phyloP scores from a whole-genome alignment of 352 stramenopile species.

The Phytophthora megakarya region DNA sequence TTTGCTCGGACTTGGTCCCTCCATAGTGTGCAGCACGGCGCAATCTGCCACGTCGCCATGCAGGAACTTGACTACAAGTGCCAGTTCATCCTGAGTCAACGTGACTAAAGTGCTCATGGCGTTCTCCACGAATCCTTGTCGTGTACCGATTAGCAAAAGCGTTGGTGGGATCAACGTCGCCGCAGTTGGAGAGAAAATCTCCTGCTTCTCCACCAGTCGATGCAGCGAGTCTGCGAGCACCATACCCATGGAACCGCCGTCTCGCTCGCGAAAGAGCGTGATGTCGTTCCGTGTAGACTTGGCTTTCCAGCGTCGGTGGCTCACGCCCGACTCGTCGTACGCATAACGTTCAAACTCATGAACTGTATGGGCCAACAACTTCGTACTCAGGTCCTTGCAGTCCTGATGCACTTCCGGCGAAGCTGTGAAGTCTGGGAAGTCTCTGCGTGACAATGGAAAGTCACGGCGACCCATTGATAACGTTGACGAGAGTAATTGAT shows the following conservation, averaged over 20 bases:
- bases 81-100: constrained; percentile 44
- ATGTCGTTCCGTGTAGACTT: constrained; percentile 42
- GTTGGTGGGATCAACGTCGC: constrained; percentile 32
- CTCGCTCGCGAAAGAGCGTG: constrained; percentile 44
- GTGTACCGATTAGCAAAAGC: constrained; percentile 43
- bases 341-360: constrained; percentile 53
- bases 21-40: constrained; percentile 35
- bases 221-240: constrained; percentile 24
- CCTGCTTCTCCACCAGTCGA: constrained; percentile 25
- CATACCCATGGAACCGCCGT: constrained; percentile 35
- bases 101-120: constrained; percentile 47
- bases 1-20: constrained; percentile 32
- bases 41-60: constrained; percentile 44
- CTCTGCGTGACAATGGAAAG: constrained; percentile 52
- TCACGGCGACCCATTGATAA: constrained; percentile 28
- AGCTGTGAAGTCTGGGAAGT: constrained; percentile 47
- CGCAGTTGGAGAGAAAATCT: constrained; percentile 27
- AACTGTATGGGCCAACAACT: constrained; percentile 53
- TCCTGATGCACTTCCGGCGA: constrained; percentile 40
- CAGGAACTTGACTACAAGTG: constrained; percentile 48
- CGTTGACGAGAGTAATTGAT: not conserved
- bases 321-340: constrained; percentile 32
- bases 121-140: constrained; percentile 51
- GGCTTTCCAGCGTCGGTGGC: constrained; percentile 41
- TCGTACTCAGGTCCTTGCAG: constrained; percentile 43